Conservation (phyloP, 148 eudicot species). For the Polygonum aviculare region DNA sequence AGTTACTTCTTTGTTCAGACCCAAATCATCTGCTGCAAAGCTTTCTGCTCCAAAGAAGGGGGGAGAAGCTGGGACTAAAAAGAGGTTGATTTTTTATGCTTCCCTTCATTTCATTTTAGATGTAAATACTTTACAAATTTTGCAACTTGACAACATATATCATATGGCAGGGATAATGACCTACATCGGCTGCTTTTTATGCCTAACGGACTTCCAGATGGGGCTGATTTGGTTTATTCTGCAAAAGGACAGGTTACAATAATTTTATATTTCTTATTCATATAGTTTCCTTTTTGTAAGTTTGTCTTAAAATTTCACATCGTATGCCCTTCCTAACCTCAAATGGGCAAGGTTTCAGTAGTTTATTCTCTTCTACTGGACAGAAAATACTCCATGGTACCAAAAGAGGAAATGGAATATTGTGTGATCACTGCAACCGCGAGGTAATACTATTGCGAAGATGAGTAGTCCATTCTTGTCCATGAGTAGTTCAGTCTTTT, state of each 20-base stretch:
- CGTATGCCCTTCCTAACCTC: not conserved
- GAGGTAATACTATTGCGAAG: constrained; percentile 40
- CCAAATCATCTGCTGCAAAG: constrained; percentile 24
- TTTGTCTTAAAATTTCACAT: not conserved
- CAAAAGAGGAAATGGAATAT: constrained; percentile 87
- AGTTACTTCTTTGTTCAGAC: constrained; percentile 29
- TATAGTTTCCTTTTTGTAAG: not conserved
- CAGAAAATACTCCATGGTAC: constrained; percentile 76
- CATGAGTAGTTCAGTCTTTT: not conserved
- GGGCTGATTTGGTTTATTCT: constrained; percentile 77
- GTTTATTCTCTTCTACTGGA: constrained; percentile 6
- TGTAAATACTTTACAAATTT: not conserved
- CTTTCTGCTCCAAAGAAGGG: constrained; percentile 22
- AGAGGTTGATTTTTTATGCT: constrained; percentile 32
- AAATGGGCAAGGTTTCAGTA: not conserved
- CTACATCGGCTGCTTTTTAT: constrained; percentile 75
- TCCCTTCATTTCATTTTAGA: not conserved
- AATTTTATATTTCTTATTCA: not conserved
- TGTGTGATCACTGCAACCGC: constrained; percentile 62
- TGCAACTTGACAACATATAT: not conserved
- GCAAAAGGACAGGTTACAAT: constrained; percentile 72
- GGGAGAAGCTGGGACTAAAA: constrained; percentile 45
- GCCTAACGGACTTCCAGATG: constrained; percentile 97
- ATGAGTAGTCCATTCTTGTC: not conserved
- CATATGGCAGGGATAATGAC: constrained; percentile 77